These are phyloP conservation scores for Cyamopsis tetragonoloba DNA, from an alignment of 306 rosid species.

Conservation along the genomic window DNA sequence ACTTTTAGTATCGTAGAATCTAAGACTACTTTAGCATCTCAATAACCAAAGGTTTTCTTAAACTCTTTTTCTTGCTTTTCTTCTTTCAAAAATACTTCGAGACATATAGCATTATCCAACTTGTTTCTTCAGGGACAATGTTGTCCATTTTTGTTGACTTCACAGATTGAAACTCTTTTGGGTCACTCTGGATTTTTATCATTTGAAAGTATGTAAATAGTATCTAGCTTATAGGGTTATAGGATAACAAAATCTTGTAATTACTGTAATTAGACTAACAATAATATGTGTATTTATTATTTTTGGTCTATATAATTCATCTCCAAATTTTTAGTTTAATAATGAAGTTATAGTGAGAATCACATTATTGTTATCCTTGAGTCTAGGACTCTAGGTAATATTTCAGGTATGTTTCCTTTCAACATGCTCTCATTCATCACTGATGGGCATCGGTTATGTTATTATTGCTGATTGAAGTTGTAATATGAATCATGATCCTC, in stretches of 20 bases:
- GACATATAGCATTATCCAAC: not conserved
- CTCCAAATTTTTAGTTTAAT: no score
- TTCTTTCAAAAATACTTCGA: not conserved
- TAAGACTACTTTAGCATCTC: not conserved
- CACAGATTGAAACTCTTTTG: not conserved
- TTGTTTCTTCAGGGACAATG: not conserved
- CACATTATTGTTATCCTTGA: not conserved
- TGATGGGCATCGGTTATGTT: not conserved
- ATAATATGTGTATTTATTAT: no score
- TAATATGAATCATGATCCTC: not conserved
- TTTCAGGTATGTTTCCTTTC: not conserved
- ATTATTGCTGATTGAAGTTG: not conserved
- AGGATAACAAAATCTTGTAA: slow-evolving; percentile 18
- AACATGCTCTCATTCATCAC: not conserved
- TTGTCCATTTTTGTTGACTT: slow-evolving; percentile 2
- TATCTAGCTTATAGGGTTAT: no score
- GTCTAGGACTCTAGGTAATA: not conserved
- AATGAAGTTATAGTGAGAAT: not conserved
- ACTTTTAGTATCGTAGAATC: not conserved
- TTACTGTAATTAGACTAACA: no score
- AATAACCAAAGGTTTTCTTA: not conserved
- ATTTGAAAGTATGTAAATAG: no score
- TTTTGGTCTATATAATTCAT: no score
- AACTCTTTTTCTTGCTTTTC: not conserved
- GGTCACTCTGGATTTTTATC: no score